Base-by-base conservation (phyloP, 345 rosid species). In the Melaleuca quinquenervia region DNA sequence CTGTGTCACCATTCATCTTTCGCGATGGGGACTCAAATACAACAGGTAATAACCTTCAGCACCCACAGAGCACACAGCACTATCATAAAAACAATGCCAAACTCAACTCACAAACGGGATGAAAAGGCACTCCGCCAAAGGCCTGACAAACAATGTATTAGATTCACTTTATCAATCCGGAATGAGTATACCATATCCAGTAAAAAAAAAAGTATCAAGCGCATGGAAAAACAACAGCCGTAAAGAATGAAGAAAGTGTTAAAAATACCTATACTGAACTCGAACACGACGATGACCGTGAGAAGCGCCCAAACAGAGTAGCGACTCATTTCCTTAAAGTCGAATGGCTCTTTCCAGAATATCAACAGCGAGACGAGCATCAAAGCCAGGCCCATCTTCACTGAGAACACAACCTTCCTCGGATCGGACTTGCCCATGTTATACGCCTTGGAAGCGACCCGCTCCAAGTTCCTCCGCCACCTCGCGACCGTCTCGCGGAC, bases 221-320 rank as follows among this genome's bases (percentile, higher is more conserved):
- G 11, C 13, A 74, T 51, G 22, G 32, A 60, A 41, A 4, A 24
- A 55, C n/a, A 24, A 80, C 8, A 26, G 27, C 32, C 45, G 82
- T 5, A 78, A 29, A 48, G 52, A 62, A 44, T 18, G 50, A 29
- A 82, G 21, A 32, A 24, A 44, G 12, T 13, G 58, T 41, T 82
- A 82, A 15, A 15, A 55, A 36, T 90, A 95, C 98, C 99, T 54
- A 97, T 97, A 5, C 98, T 97, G 91, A 97, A 97, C 87, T 95
- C 99, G 88, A 97, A 97, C 52, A 97, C 96, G 84, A 96, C 98
- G 27, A 95, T 95, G 75, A 95, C 98, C 11, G 99, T 96, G 29
- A 96, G 98, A 89, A 95, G 90, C 84, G 99, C 98, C 99, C 99
- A 96, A 53, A 96, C 93, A 55, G 90, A 95, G 93, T 95, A 90